Evolutionary conservation across 2,329 filamentous ascomycete species (phyloP), one percentile per base, ranked within the genome.

Genomic region (Orbilia ellipsospora): DNA sequence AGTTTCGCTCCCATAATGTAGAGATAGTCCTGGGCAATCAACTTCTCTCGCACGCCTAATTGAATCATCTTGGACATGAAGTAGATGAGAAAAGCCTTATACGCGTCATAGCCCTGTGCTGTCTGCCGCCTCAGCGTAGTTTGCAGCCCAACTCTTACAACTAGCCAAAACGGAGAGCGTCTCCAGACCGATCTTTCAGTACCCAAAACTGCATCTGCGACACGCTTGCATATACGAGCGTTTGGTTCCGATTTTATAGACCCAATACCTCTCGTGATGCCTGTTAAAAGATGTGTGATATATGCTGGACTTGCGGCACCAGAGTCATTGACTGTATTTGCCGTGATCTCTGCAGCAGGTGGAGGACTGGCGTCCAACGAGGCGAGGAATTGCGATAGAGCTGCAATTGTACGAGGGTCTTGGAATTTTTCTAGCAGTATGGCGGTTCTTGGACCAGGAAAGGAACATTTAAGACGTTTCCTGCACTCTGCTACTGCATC

Each of bases 141-240:
- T 61, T 89, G 86, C 1, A 88, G 73, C 0, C 82, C 79, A 0
- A 88, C 86, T 0, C 87, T 85, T 1, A 89, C 65, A 0, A 88
- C 81, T 0, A 89, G 81, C 87, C 87, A 90, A 0, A 86, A 70
- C 0, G 87, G 82, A 12, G 87, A 88, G 52, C 85, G 80, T 10
- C 84, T 81, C 87, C 87, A 89, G 0, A 62, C 50, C 0, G 73
- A 73, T 13, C 73, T 68, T 64, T 80, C 55, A 1, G 78, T 72
- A 81, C 83, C 88, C 8, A 86, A 67, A 0, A 88, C 83, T 13
- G 89, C 87, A 45, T 89, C 87, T 1, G 86, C 84, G 0, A 85
- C 86, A 31, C 85, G 82, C 70, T 89, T 89, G 51, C 77, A 81
- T n/a, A 89, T 82, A 0, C 81, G 80, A 5, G 64, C 59, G 2